phyloP scores from a whole-genome alignment of 2,329 filamentous ascomycete species.

The Juglanconis sp. region DNA sequence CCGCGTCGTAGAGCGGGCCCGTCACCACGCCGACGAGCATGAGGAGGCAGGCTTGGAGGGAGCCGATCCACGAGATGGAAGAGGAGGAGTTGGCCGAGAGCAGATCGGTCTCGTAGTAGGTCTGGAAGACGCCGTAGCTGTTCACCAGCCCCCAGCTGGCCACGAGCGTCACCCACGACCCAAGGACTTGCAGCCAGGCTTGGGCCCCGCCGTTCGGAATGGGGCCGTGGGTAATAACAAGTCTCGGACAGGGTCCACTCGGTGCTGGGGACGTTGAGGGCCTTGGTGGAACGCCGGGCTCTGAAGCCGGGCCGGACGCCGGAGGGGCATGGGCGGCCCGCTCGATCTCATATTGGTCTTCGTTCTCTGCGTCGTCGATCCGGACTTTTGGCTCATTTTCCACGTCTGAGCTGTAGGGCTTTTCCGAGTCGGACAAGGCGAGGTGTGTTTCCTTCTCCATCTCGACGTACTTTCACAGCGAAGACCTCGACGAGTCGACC shows the following conservation, averaged over 20 bases:
- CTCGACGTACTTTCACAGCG: background rate
- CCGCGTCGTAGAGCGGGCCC: constrained; percentile 41
- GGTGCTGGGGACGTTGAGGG: background rate
- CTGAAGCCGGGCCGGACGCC: background rate
- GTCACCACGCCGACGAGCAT: constrained; percentile 37
- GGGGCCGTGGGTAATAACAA: background rate
- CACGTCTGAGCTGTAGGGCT: constrained; percentile 2
- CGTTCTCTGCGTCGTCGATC: background rate
- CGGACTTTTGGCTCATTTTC: background rate
- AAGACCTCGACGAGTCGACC: background rate
- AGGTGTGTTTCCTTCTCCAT: constrained; percentile 1
- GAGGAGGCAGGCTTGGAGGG: constrained; percentile 39
- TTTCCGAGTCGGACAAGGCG: constrained; percentile 9
- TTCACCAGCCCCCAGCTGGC: constrained; percentile 40
- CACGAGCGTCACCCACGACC: constrained; percentile 34
- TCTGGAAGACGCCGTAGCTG: constrained; percentile 45
- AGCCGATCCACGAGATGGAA: constrained; percentile 44
- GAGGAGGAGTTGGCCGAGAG: constrained; percentile 32
- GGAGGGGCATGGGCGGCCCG: background rate
- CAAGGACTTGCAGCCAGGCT: constrained; percentile 40
- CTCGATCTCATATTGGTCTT: background rate
- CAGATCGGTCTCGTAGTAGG: constrained; percentile 38
- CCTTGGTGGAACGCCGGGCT: background rate
- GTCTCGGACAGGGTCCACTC: background rate
- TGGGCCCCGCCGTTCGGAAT: constrained; percentile 23